Conservation (phyloP, 108 stramenopile genomes). For the Pinguiococcus pyrenoidosus region DNA sequence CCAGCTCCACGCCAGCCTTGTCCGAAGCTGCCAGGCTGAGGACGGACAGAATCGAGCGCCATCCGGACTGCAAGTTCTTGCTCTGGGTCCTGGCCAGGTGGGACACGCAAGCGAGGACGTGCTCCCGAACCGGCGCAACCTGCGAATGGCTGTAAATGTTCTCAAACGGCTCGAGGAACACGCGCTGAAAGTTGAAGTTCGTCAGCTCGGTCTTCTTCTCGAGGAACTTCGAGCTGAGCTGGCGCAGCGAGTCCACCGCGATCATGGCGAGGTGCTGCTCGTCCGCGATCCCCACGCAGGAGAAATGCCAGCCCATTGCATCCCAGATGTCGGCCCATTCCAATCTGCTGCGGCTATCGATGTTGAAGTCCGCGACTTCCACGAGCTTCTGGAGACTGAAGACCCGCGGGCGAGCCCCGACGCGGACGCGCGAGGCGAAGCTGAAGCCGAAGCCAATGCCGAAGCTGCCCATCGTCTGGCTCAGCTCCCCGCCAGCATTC, state of each 20-base stretch:
- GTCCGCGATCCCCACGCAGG: conserved; percentile 64
- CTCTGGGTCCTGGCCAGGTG: conserved; percentile 42
- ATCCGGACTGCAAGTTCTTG: conserved; percentile 66
- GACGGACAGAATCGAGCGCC: conserved; percentile 67
- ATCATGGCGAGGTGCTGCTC: conserved; percentile 79
- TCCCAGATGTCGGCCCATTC: conserved; percentile 77
- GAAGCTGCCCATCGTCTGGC: too few relatives aligned
- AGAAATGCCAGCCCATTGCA: conserved; percentile 63
- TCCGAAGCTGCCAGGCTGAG: conserved; percentile 63
- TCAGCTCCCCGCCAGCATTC: too few relatives aligned
- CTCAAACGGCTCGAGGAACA: conserved; percentile 75
- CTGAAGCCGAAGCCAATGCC: too few relatives aligned
- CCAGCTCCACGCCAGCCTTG: conserved; percentile 34
- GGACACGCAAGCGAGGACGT: conserved; percentile 1
- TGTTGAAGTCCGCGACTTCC: conserved; percentile 85
- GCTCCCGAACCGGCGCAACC: not conserved
- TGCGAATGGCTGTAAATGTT: conserved; percentile 45
- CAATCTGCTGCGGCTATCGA: conserved; percentile 68
- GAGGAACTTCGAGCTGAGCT: conserved; percentile 77
- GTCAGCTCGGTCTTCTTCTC: conserved; percentile 68
- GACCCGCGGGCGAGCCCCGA: conserved; percentile 62
- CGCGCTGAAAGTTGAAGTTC: conserved; percentile 72
- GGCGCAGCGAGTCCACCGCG: conserved; percentile 81
- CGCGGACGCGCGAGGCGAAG: conserved; percentile 10
- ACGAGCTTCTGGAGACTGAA: conserved; percentile 82